Conservation (phyloP, 2,329 filamentous ascomycete genomes). For the Pestalotiopsis sp. region DNA sequence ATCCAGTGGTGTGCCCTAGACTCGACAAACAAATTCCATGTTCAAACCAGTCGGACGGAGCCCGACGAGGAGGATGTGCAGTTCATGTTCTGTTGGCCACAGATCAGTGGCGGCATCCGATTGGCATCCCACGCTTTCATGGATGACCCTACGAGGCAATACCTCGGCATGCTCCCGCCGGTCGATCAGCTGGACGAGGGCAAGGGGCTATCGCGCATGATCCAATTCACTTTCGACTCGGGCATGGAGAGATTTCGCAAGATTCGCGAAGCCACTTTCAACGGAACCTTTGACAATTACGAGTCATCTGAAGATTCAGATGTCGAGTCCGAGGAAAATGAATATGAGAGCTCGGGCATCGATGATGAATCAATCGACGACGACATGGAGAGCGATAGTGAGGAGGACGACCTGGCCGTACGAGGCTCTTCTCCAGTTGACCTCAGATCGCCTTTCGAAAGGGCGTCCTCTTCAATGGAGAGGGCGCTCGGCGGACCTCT, state of each 20-base stretch:
- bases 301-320: slow-evolving; percentile 2
- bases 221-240: slow-evolving; percentile 16
- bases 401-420: slow-evolving; percentile 23
- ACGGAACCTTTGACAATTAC: slow-evolving; percentile 14
- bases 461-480: slow-evolving; percentile 29
- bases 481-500: slow-evolving; percentile 17
- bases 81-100: slow-evolving; percentile 33
- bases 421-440: slow-evolving; percentile 19
- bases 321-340: slow-evolving; percentile 20
- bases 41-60: slow-evolving; percentile 20
- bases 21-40: slow-evolving; percentile 21
- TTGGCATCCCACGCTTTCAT: slow-evolving; percentile 3
- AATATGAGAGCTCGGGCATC: slow-evolving; percentile 27
- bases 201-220: slow-evolving; percentile 19
- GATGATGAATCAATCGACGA: slow-evolving; percentile 25
- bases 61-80: slow-evolving; percentile 21
- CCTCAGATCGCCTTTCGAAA: slow-evolving; percentile 20
- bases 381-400: slow-evolving; percentile 11
- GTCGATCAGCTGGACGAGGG: not conserved
- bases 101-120: slow-evolving; percentile 9
- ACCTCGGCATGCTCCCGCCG: not conserved
- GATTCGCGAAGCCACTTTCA: slow-evolving; percentile 11
- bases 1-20: slow-evolving; percentile 29
- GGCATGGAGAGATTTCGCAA: slow-evolving; percentile 16
- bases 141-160: slow-evolving; percentile 3